Percentiles rank a stretch among this genome's conserved stretches.
phyloP scores from a whole-genome alignment of 768 basidiomycete genomes.

The Trametopsis cervina region DNA sequence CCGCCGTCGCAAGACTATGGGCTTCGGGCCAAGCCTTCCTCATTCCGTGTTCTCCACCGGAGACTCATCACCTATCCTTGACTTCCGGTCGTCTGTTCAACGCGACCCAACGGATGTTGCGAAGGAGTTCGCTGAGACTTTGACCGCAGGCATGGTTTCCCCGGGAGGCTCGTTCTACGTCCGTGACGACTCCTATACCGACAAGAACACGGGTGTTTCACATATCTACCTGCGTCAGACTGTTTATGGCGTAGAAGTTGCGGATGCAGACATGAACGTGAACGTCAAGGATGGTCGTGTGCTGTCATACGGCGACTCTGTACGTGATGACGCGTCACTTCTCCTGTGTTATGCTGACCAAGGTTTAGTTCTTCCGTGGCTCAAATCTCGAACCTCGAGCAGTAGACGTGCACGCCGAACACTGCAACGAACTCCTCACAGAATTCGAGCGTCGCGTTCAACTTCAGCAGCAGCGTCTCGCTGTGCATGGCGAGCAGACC shows the following conservation, averaged over 20 bases:
- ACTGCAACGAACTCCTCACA: conserved; percentile 39
- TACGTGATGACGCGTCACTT: conserved; percentile 29
- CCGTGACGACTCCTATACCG: conserved; percentile 83
- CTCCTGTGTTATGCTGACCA: background rate
- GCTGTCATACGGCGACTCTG: conserved; percentile 83
- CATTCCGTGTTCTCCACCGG: conserved; percentile 60
- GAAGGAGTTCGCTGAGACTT: conserved; percentile 46
- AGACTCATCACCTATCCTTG: conserved; percentile 29
- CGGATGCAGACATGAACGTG: conserved; percentile 88
- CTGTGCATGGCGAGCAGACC: conserved; percentile 27
- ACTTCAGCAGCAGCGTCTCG: background rate
- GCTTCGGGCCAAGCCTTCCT: conserved; percentile 77
- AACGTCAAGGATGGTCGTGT: conserved; percentile 83
- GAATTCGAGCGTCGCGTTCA: conserved; percentile 29
- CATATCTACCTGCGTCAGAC: conserved; percentile 86
- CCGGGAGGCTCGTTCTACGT: conserved; percentile 44
- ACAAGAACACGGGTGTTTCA: conserved; percentile 76
- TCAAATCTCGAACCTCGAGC: conserved; percentile 15
- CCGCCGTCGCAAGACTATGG: conserved; percentile 73
- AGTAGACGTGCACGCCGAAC: conserved; percentile 39
- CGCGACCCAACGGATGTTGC: conserved; percentile 59
- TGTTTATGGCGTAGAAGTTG: conserved; percentile 80
- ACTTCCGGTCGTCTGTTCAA: conserved; percentile 17
- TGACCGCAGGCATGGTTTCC: conserved; percentile 34
- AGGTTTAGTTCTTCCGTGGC: conserved; percentile 69